Conservation (phyloP, 306 rosid genomes). For the Begonia masoniana region DNA sequence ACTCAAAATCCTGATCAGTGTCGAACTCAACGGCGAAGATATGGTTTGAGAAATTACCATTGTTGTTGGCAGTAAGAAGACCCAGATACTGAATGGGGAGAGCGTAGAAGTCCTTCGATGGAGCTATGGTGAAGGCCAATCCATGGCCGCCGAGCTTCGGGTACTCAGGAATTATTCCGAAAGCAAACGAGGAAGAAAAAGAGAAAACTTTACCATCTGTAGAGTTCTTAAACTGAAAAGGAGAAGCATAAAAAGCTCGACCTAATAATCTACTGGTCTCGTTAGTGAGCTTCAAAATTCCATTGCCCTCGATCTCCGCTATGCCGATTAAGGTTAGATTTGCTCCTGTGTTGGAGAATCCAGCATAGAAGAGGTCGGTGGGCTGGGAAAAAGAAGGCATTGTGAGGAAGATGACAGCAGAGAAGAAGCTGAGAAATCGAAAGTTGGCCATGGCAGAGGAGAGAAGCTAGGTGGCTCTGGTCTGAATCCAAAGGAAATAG, state of each 20-base stretch:
- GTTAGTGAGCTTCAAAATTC: slow-evolving; percentile 47
- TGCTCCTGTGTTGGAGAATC: slow-evolving; percentile 28
- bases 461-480: not conserved
- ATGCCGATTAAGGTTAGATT: slow-evolving; percentile 33
- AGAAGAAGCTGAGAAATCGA: slow-evolving; percentile 10
- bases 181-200: slow-evolving; percentile 56
- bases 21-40: slow-evolving; percentile 78
- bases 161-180: slow-evolving; percentile 61
- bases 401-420: slow-evolving; percentile 14
- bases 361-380: slow-evolving; percentile 28
- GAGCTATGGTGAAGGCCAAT: slow-evolving; percentile 48
- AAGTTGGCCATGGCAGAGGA: slow-evolving; percentile 15
- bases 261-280: slow-evolving; percentile 40
- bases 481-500: too few species aligned
- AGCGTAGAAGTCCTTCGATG: slow-evolving; percentile 37
- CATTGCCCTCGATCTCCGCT: slow-evolving; percentile 33
- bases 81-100: slow-evolving; percentile 77
- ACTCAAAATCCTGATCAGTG: slow-evolving; percentile 74
- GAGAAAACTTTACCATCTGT: slow-evolving; percentile 42
- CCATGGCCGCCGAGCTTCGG: slow-evolving; percentile 90
- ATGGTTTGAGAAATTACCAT: slow-evolving; percentile 51
- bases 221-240: slow-evolving; percentile 48
- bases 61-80: slow-evolving; percentile 38
- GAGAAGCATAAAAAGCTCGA: slow-evolving; percentile 34
- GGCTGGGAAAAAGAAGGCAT: slow-evolving; percentile 25